Evolutionary conservation across 2,329 filamentous ascomycete genomes (phyloP).

Genomic region (Microdochium bolleyi): DNA sequence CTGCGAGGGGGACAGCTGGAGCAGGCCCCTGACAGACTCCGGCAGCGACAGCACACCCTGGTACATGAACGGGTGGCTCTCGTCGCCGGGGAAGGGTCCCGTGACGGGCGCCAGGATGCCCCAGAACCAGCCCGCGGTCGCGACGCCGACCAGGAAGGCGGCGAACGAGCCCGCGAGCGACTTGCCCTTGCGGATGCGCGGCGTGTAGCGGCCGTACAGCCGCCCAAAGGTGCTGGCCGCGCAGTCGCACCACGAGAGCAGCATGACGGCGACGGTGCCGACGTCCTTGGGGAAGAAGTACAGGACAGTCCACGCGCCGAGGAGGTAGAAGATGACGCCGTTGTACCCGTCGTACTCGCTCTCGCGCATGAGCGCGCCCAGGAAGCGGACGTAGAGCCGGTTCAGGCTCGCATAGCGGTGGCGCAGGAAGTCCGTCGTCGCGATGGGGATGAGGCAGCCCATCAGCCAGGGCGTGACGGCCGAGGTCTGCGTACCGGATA

Average conservation of each 20-base stretch:
- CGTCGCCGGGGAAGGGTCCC: slow-evolving; percentile 61
- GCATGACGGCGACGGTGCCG: slow-evolving; percentile 77
- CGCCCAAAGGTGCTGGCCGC: slow-evolving; percentile 92
- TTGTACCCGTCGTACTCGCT: slow-evolving; percentile 93
- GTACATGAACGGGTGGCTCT: slow-evolving; percentile 70
- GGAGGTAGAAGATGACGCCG: slow-evolving; percentile 92
- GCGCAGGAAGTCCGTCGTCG: slow-evolving; percentile 71
- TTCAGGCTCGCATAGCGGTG: slow-evolving; percentile 80
- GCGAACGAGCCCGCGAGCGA: slow-evolving; percentile 83
- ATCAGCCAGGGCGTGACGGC: slow-evolving; percentile 82
- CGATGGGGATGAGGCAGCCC: slow-evolving; percentile 73
- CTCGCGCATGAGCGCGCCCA: slow-evolving; percentile 94
- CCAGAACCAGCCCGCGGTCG: slow-evolving; percentile 81
- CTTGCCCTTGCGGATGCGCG: slow-evolving; percentile 77
- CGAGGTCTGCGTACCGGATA: slow-evolving; percentile 65
- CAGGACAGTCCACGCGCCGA: slow-evolving; percentile 82
- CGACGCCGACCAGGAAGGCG: slow-evolving; percentile 74
- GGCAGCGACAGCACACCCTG: slow-evolving; percentile 69
- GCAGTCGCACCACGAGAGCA: slow-evolving; percentile 97
- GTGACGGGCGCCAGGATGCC: slow-evolving; percentile 69
- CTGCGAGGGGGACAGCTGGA: slow-evolving; percentile 53
- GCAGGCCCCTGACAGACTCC: slow-evolving; percentile 39
- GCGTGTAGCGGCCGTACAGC: slow-evolving; percentile 82
- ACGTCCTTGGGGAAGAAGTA: slow-evolving; percentile 90
- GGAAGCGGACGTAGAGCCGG: slow-evolving; percentile 70